Evolutionary conservation across 208 protist species (phyloP), one percentile per base, ranked within the genome.

Genomic region (Acanthamoeba healyi): DNA sequence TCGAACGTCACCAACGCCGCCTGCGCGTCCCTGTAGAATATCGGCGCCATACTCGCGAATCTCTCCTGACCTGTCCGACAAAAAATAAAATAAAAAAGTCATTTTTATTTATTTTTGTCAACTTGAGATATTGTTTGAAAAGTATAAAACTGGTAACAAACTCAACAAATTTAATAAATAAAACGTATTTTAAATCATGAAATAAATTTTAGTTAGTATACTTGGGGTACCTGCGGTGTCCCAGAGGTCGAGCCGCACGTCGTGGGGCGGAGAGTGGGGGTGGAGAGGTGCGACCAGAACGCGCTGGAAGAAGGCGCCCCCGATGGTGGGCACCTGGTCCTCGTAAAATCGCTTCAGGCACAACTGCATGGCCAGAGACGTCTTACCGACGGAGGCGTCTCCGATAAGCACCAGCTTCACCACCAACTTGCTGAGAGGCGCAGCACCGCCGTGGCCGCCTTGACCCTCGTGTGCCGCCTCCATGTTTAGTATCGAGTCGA

Each of bases 11-110:
- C 70, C 70, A 81, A 32, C 14, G 70, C 70, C 40, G 38, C 70
- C 38, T 81, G 70, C 0, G 70, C 38, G 12, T 81, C 70, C 2
- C 70, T 34, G 22, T 81, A 81, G 22, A 81, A 81, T 2, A 81
- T 81, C 17, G 70, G 9, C 0, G 38, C 40, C 70, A 81, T 81
- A 26, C 70, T 81, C 6, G 19, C 26, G 22, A 81, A 81, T 38
- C 70, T 34, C 40, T 81, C 70, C 70, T 81, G 70, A 32, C 70
- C 70, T 81, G n/a, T n/a, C n/a, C n/a, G n/a, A n/a, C n/a, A n/a
- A n/a, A n/a, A n/a, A n/a, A n/a, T n/a, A n/a, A n/a, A n/a, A n/a
- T 36, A 67, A 9, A 77, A 42, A 24, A 10, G 0, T 0, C 63
- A 36, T 70, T 36, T 70, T 0, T 36, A n/a, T n/a, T 36, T 70